Conservation (phyloP, 2,329 filamentous ascomycete genomes). For the Cytospora mali region DNA sequence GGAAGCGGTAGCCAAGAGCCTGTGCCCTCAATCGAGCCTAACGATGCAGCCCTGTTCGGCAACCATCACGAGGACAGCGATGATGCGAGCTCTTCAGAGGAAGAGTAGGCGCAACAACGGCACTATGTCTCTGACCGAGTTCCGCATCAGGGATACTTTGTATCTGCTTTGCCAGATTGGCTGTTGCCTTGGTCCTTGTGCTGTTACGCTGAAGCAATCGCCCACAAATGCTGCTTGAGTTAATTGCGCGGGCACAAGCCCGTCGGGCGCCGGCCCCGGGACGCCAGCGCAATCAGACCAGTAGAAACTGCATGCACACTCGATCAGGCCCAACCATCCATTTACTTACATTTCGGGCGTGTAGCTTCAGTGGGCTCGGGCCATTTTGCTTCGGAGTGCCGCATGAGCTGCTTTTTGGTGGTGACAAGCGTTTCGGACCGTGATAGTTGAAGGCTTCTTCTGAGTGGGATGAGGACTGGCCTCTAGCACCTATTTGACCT, state of each 20-base stretch:
- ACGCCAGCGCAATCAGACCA: neutral
- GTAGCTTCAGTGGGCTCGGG: neutral
- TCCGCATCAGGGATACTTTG: neutral
- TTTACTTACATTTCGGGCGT: neutral
- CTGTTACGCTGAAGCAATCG: neutral
- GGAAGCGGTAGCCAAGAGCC: constrained; percentile 53
- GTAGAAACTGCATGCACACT: neutral
- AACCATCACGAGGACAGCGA: constrained; percentile 45
- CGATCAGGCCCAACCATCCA: neutral
- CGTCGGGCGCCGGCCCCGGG: neutral
- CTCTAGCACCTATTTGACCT: neutral
- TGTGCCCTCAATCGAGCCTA: constrained; percentile 42
- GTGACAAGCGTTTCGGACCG: neutral
- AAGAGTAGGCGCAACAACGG: constrained; percentile 30
- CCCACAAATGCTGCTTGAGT: neutral
- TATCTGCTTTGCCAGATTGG: neutral
- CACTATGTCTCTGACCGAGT: neutral
- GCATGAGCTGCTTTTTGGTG: neutral
- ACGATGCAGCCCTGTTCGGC: constrained; percentile 31
- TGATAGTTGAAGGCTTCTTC: neutral
- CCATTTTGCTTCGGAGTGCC: neutral
- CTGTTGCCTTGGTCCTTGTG: neutral
- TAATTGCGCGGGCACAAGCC: neutral
- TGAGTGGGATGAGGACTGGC: neutral
- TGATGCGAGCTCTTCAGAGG: constrained; percentile 58